Evolutionary conservation across 768 basidiomycete genomes (phyloP), one percentile per base, ranked within the genome.

Genomic region (Trametes elegans): DNA sequence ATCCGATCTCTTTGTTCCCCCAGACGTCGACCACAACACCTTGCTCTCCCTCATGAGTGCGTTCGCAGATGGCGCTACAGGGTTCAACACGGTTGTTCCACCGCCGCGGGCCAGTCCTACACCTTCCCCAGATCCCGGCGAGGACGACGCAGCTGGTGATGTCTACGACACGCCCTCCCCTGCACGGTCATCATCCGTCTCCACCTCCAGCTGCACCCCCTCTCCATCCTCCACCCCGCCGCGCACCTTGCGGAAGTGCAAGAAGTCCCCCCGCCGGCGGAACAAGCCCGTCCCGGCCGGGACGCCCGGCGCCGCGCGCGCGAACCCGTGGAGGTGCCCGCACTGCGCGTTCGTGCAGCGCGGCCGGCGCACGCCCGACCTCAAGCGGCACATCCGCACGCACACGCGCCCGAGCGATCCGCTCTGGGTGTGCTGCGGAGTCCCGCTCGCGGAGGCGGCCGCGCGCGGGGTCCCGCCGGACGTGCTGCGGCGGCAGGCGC

Each of bases 341-440:
- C 40, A 39, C 35, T 62, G 57, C 53, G 7, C 34, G 21, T 48
- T 54, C 49, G 38, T 54, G 11, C 53, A 62, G 44, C 29, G 16
- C 7, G 53, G 32, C 39, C 49, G 53, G 21, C 53, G 60, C 42
- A 32, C 16, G 7, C 57, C 57, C 23, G 57, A 55, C 43, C 29
- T 58, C 21, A 49, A 46, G 28, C 57, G 57, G 13, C 60, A 61
- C 47, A 45, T 61, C 45, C 31, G 31, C 34, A 50, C 57, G 47
- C 53, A 58, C 53, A 46, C 51, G n/a, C 38, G 36, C 19, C 21
- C 28, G 3, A 28, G 14, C 13, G 44, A 54, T 29, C 27, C 31
- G 27, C 34, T 40, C 27, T 61, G 56, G 51, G 52, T 57, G 19
- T 61, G 60, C 42, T 61, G 60, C 44, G 60, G 60, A 11, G 56